Evolutionary conservation across 2,329 filamentous ascomycete species (phyloP), one percentile per base, ranked within the genome.

Genomic region (Phialophora chinensis): DNA sequence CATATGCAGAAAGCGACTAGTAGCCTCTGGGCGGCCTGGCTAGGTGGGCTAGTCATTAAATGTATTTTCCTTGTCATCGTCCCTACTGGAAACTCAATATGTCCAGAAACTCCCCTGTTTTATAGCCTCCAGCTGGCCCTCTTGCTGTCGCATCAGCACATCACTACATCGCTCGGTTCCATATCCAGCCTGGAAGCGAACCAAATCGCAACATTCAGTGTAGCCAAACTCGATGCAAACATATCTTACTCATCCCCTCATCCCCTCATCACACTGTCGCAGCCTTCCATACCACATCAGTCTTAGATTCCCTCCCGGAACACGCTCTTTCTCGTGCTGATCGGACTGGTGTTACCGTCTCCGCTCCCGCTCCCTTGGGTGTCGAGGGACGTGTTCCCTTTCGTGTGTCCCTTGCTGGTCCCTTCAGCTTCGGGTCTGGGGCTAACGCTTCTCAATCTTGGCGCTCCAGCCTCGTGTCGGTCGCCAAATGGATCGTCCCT

Each of bases 401-500:
- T 79, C 23, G 74, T 75, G 31, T 73, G 66, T 31, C 72, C 72
- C 50, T 69, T 61, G 12, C 6, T 17, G 5, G 23, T 38, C 33
- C 69, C 67, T n/a, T 72, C 84, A 58, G 87, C 82, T 71, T 90
- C 86, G n/a, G 91, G 91, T 71, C 91, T 79, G 2, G 92, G 91
- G 77, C 91, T 94, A 33, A 93, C 88, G 29, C 90, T 90, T 63
- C 91, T 86, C 65, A 87, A 74, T 73, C 86, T 86, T 68, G 59
- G 29, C 17, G 87, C 89, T 69, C 53, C 53, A 1, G 84, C 81
- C 75, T 87, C 88, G 4, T 85, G 87, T 33, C 86, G 84, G 72
- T 92, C 90, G 61, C 88, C 90, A 75, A 93, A 93, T 0, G 91
- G 91, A 76, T 94, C 89, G 69, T 72, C 68, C 25, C 67, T 59